Percentiles rank a stretch among this genome's conserved stretches.
These are phyloP conservation scores for Hygrophorus pudorinus DNA, from an alignment of 768 basidiomycete genomes.

Conservation along the genomic window DNA sequence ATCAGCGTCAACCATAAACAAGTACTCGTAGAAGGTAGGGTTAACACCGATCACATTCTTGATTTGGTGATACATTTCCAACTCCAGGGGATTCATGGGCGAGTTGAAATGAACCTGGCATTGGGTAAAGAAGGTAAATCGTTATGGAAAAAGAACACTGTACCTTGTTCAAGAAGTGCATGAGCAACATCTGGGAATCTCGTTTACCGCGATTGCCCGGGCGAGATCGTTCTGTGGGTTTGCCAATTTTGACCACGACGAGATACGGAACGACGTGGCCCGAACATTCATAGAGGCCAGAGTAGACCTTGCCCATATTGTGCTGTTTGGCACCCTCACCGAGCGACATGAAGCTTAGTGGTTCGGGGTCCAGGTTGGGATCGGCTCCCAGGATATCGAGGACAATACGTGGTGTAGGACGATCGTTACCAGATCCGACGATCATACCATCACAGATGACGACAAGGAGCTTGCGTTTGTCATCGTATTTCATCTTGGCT, in stretches of 20 bases:
- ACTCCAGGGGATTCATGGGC: conserved; percentile 92
- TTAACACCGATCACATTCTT: conserved; percentile 99
- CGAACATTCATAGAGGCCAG: conserved; percentile 85
- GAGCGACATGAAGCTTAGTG: conserved; percentile 85
- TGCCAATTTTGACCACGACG: conserved; percentile 88
- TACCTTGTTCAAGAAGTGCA: conserved; percentile 98
- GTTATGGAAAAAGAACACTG: conserved; percentile 9
- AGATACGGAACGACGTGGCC: conserved; percentile 96
- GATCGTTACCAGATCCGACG: conserved; percentile 92
- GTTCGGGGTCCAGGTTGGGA: conserved; percentile 88
- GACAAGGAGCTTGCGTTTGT: conserved; percentile 91
- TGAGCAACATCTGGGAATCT: conserved; percentile 91
- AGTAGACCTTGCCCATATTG: conserved; percentile 98
- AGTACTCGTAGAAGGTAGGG: conserved; percentile 94
- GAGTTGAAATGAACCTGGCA: conserved; percentile 88
- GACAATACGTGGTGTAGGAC: conserved; percentile 92
- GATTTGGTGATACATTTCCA: conserved; percentile 99
- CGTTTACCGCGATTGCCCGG: conserved; percentile 98
- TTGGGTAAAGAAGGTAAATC: background rate
- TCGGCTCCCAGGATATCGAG: conserved; percentile 94
- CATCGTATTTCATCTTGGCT: conserved; percentile 91
- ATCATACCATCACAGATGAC: conserved; percentile 98
- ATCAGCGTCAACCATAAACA: conserved; percentile 91
- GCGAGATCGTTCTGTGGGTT: conserved; percentile 84
- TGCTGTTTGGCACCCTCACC: conserved; percentile 95